Evolutionary conservation across 1,284 basidiomycete genomes (phyloP).

Genomic region (Ustilago shanxiensis): DNA sequence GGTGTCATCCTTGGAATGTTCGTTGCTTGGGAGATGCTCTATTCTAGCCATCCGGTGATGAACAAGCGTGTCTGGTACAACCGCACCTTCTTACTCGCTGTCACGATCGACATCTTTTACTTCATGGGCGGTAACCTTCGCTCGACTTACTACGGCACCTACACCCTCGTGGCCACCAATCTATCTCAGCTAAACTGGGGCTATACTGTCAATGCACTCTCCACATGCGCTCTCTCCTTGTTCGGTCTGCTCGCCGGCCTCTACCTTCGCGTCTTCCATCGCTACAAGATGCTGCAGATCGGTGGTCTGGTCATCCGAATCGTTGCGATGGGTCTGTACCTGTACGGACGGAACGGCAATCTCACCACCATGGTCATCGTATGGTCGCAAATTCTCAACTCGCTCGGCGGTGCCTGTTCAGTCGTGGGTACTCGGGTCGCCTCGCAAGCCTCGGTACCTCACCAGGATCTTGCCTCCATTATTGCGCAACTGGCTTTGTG

Average conservation of each 20-base stretch:
- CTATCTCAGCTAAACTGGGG: conserved; percentile 15
- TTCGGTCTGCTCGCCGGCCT: conserved; percentile 71
- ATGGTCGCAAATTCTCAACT: conserved; percentile 57
- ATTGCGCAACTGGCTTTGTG: conserved; percentile 70
- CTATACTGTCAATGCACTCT: neutral
- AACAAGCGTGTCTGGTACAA: conserved; percentile 71
- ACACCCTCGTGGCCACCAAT: conserved; percentile 69
- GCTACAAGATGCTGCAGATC: conserved; percentile 71
- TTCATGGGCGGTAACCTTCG: conserved; percentile 69
- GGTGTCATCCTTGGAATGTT: conserved; percentile 70
- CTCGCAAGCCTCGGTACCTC: conserved; percentile 70
- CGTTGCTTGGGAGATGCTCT: conserved; percentile 70
- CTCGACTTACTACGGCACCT: conserved; percentile 70
- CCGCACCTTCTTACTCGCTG: conserved; percentile 59
- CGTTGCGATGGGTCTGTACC: conserved; percentile 31
- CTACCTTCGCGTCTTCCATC: conserved; percentile 71
- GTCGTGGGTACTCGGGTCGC: conserved; percentile 70
- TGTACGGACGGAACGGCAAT: conserved; percentile 31
- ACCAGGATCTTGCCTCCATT: conserved; percentile 70
- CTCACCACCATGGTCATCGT: conserved; percentile 28
- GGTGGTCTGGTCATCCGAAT: conserved; percentile 29
- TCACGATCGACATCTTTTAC: conserved; percentile 71
- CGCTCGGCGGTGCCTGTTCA: conserved; percentile 62
- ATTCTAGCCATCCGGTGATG: conserved; percentile 71
- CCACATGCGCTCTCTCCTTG: conserved; percentile 14